phyloP scores from a whole-genome alignment of 306 rosid genomes.

The Prunus mira region DNA sequence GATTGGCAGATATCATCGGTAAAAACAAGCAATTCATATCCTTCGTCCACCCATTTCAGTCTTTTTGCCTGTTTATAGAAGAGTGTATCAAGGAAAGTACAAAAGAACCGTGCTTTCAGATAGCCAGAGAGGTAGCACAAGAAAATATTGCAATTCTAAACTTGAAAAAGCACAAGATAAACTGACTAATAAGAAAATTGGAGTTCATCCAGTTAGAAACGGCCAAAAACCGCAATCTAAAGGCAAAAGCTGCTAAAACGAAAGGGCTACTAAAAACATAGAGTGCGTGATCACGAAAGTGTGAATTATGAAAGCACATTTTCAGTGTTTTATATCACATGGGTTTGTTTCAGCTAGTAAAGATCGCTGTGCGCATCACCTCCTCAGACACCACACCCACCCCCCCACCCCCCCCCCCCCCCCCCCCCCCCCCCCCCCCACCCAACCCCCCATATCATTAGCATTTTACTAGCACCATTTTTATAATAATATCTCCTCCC shows the following conservation, averaged over 20 bases:
- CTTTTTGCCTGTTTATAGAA: slow-evolving; percentile 56
- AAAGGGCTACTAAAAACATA: neutral
- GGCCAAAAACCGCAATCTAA: neutral
- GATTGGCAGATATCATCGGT: slow-evolving; percentile 42
- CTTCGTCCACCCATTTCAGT: slow-evolving; percentile 81
- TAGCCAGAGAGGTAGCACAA: neutral
- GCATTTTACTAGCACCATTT: too few species aligned
- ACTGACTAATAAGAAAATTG: neutral
- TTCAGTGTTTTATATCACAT: neutral
- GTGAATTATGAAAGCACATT: neutral
- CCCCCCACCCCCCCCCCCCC: too few species aligned
- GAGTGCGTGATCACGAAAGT: neutral
- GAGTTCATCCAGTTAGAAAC: neutral
- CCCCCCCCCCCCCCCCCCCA: too few species aligned
- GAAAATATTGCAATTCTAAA: neutral
- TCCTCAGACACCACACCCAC: neutral
- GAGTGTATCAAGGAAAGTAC: slow-evolving; percentile 7
- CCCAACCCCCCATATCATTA: too few species aligned
- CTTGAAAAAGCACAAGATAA: neutral
- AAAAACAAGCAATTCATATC: slow-evolving; percentile 65
- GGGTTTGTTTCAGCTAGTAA: neutral
- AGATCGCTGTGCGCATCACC: neutral
- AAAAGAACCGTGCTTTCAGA: neutral
- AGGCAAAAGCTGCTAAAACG: neutral
- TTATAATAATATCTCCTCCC: neutral